Conservation (phyloP, 164 flowering plant genomes). For the Nelumbo lutea region DNA sequence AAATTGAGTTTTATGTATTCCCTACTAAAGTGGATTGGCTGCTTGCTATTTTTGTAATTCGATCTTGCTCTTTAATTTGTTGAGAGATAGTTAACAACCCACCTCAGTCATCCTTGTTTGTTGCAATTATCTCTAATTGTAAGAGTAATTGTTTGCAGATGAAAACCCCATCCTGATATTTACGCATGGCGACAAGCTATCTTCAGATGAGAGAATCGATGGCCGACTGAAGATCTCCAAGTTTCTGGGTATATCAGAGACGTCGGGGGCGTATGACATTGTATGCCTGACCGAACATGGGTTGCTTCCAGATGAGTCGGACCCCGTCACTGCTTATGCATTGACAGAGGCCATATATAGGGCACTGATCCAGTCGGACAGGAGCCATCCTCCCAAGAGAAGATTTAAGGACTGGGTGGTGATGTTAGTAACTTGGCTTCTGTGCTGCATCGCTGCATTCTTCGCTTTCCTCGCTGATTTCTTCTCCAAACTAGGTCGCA, state of each 20-base stretch:
- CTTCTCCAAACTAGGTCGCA: conserved; percentile 30
- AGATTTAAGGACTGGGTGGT: conserved; percentile 28
- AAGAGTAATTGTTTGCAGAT: conserved; percentile 30
- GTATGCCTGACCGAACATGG: conserved; percentile 70
- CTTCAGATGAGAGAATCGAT: conserved; percentile 54
- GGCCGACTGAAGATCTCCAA: conserved; percentile 52
- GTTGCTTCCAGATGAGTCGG: conserved; percentile 49
- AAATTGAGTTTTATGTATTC: no score
- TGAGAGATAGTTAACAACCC: no score
- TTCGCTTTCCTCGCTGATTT: conserved; percentile 39
- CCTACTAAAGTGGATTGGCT: no score
- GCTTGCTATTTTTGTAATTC: no score
- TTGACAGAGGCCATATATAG: conserved; percentile 57
- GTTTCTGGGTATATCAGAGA: conserved; percentile 43
- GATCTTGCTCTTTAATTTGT: no score
- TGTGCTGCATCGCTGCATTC: conserved; percentile 29
- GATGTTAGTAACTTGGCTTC: conserved; percentile 22
- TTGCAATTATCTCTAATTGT: no score
- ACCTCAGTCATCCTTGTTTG: no score
- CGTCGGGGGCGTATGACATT: conserved; percentile 58
- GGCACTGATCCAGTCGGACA: conserved; percentile 53
- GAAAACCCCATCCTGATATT: conserved; percentile 68
- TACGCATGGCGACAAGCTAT: conserved; percentile 68
- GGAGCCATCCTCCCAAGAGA: conserved; percentile 40
- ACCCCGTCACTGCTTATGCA: conserved; percentile 61